These are phyloP conservation scores for Sechiopsis laciniata DNA, from an alignment of 306 rosid genomes.

Conservation along the genomic window DNA sequence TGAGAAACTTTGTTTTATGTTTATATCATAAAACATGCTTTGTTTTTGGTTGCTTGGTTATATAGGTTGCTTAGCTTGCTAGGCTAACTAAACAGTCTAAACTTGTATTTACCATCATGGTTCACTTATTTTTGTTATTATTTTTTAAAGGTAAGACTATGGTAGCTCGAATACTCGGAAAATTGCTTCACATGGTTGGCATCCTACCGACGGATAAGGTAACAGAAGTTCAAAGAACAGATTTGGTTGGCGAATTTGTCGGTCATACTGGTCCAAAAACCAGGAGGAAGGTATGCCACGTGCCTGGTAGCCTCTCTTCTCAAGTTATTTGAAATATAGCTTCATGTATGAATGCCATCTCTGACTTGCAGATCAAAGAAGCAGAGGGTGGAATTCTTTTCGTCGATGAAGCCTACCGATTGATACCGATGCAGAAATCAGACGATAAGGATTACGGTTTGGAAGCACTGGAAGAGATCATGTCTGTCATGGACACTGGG, in stretches of 20 bases:
- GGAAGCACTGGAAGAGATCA: too few relatives aligned
- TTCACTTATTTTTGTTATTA: neutral
- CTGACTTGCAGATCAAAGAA: too few relatives aligned
- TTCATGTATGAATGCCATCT: too few relatives aligned
- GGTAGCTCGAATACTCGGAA: constrained; percentile 93
- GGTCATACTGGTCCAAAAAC: too few relatives aligned
- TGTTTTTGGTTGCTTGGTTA: neutral
- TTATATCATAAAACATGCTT: neutral
- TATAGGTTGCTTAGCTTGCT: neutral
- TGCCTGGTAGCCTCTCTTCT: too few relatives aligned
- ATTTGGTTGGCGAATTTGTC: constrained; percentile 95
- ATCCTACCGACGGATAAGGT: constrained; percentile 82
- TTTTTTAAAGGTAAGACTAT: constrained; percentile 78
- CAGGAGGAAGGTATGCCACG: too few relatives aligned
- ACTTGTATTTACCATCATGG: neutral
- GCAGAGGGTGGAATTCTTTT: too few relatives aligned
- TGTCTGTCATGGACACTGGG: too few relatives aligned
- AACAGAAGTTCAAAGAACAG: constrained; percentile 94
- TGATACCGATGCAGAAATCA: too few relatives aligned
- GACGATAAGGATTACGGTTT: too few relatives aligned
- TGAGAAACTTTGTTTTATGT: neutral
- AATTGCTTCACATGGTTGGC: constrained; percentile 88
- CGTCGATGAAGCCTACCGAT: too few relatives aligned
- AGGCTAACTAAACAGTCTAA: neutral
- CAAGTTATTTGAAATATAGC: too few relatives aligned